A percentile compares a stretch with the other conserved stretches of the same genome.
Conservation (phyloP, 2,329 filamentous ascomycete species). For the Stagonosporopsis vannaccii region DNA sequence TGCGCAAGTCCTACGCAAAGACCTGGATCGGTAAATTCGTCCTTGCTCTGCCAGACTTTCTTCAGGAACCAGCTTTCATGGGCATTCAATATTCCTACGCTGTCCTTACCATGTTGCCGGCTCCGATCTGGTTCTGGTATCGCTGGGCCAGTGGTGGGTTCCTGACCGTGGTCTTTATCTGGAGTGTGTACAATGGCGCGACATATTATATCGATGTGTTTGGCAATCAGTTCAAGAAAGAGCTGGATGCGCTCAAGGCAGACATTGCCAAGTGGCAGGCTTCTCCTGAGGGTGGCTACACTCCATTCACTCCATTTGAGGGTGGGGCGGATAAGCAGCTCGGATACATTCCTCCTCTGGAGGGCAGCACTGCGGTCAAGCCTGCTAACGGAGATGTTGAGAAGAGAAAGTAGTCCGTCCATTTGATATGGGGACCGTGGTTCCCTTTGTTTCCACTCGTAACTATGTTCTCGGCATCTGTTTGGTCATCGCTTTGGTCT, state of each 20-base stretch:
- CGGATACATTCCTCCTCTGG: slow-evolving; percentile 40
- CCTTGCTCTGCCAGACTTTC: slow-evolving; percentile 72
- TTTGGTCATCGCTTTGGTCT: background rate
- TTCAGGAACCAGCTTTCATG: slow-evolving; percentile 96
- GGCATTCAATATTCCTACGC: slow-evolving; percentile 92
- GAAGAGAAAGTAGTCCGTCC: slow-evolving; percentile 24
- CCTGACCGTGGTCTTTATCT: slow-evolving; percentile 82
- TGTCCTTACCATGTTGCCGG: slow-evolving; percentile 90
- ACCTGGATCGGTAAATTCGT: slow-evolving; percentile 89
- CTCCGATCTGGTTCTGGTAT: slow-evolving; percentile 93
- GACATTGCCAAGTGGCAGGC: slow-evolving; percentile 89
- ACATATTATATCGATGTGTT: slow-evolving; percentile 99
- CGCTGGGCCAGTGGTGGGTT: slow-evolving; percentile 80
- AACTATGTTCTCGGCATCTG: background rate
- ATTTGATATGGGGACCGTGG: background rate
- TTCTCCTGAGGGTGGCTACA: slow-evolving; percentile 33
- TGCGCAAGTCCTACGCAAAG: slow-evolving; percentile 88
- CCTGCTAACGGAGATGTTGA: slow-evolving; percentile 26
- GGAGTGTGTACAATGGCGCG: slow-evolving; percentile 96
- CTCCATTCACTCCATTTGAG: slow-evolving; percentile 35
- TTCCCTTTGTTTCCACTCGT: background rate
- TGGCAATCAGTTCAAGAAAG: slow-evolving; percentile 94
- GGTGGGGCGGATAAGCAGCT: slow-evolving; percentile 32
- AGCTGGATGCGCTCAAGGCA: slow-evolving; percentile 84
- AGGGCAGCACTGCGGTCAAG: slow-evolving; percentile 37